Conservation (phyloP, 495 filamentous ascomycete species). For the Halenospora varia region DNA sequence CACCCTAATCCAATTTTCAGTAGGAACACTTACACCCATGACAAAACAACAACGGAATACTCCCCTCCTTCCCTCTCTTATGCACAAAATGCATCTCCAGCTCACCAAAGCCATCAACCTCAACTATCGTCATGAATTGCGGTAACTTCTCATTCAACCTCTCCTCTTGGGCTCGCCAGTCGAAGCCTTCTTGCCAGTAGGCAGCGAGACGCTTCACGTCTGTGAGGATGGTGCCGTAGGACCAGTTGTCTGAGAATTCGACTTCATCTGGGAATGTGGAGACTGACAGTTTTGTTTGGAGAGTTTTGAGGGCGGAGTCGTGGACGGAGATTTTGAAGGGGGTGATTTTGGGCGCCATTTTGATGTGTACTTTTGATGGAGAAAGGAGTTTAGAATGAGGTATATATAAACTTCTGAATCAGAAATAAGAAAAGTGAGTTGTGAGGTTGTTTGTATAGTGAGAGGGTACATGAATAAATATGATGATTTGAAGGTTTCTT, state of each 20-base stretch:
- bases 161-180: conserved; percentile 47
- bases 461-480: too few relatives aligned
- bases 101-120: conserved; percentile 39
- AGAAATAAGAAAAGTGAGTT: too few relatives aligned
- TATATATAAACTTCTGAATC: too few relatives aligned
- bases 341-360: neutral
- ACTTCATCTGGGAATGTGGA: conserved; percentile 41
- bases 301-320: conserved; percentile 28
- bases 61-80: conserved; percentile 38
- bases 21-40: conserved; percentile 45
- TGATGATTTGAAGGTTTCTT: too few relatives aligned
- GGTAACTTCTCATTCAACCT: conserved; percentile 48
- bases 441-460: too few relatives aligned
- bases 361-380: too few relatives aligned
- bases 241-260: conserved; percentile 35
- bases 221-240: conserved; percentile 39
- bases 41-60: conserved; percentile 53
- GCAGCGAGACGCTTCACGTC: conserved; percentile 39
- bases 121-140: conserved; percentile 49
- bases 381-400: too few relatives aligned
- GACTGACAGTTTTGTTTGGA: conserved; percentile 34
- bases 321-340: conserved; percentile 38
- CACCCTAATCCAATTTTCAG: neutral
- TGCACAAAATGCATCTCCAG: conserved; percentile 52
- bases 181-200: conserved; percentile 41